These are phyloP conservation scores for Tritrichomonas musculus DNA, from an alignment of 208 protist species.

Conservation along the genomic window DNA sequence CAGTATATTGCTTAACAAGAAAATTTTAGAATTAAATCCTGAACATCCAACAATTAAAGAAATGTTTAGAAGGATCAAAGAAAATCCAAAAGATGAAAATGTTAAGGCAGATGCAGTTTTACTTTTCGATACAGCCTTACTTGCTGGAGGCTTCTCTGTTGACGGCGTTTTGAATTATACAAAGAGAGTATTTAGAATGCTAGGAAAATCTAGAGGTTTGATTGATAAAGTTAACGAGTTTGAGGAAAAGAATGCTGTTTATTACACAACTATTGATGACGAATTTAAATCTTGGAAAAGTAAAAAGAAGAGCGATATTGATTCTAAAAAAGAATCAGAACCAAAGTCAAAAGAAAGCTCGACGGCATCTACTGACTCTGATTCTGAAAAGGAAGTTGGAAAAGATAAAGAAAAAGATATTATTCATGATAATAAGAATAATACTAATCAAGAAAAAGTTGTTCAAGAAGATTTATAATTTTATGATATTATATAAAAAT, in stretches of 20 bases:
- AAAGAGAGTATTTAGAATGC: not conserved
- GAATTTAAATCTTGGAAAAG: not conserved
- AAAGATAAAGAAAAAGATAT: no score
- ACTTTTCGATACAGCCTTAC: conserved; percentile 33
- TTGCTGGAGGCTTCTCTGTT: conserved; percentile 35
- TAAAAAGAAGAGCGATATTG: not conserved
- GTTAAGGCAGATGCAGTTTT: not conserved
- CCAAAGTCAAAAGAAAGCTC: no score
- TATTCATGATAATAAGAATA: no score
- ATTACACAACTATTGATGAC: not conserved
- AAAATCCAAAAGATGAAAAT: conserved; percentile 21
- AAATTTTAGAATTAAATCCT: conserved; percentile 41
- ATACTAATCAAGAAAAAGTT: no score
- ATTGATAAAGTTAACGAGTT: conserved; percentile 24
- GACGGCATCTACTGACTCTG: no score
- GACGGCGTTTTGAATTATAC: conserved; percentile 16
- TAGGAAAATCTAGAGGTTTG: conserved; percentile 29
- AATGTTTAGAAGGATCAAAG: conserved; percentile 21
- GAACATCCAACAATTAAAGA: conserved; percentile 42
- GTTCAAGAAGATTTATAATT: no score
- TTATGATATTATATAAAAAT: no score
- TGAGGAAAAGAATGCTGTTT: not conserved
- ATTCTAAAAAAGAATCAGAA: no score
- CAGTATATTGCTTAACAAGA: not conserved
- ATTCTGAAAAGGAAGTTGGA: no score